Evolutionary conservation across 164 flowering plant genomes (phyloP).

Genomic region (Berberis thunbergii): DNA sequence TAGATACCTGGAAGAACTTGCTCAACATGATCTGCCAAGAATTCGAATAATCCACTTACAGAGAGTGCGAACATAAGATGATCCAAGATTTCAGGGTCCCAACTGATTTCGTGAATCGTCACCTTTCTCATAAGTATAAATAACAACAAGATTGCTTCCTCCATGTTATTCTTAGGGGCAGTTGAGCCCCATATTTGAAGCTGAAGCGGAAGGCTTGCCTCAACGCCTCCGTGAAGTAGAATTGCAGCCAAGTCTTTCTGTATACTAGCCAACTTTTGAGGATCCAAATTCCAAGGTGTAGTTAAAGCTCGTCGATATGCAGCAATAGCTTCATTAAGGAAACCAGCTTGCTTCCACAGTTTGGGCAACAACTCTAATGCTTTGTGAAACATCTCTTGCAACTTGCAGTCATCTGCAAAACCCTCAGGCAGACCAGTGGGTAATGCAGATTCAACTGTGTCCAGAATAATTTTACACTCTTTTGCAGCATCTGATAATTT

Average conservation of each 20-base stretch:
- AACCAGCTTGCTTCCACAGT: slow-evolving; percentile 71
- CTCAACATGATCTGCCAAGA: slow-evolving; percentile 69
- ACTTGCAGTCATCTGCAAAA: slow-evolving; percentile 54
- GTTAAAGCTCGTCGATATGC: slow-evolving; percentile 72
- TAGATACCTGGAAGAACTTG: slow-evolving; percentile 69
- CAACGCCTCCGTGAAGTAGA: slow-evolving; percentile 75
- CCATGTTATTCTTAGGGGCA: slow-evolving; percentile 39
- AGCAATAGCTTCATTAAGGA: slow-evolving; percentile 61
- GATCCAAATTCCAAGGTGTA: slow-evolving; percentile 83
- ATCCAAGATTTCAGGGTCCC: slow-evolving; percentile 85
- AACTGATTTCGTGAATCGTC: slow-evolving; percentile 40
- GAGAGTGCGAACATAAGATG: slow-evolving; percentile 75
- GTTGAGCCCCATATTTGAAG: slow-evolving; percentile 34
- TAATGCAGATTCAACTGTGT: slow-evolving; percentile 72
- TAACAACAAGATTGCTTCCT: slow-evolving; percentile 81
- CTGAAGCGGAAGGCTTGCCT: slow-evolving; percentile 46
- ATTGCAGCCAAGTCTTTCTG: slow-evolving; percentile 67
- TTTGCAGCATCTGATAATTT: slow-evolving; percentile 59
- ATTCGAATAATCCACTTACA: slow-evolving; percentile 46
- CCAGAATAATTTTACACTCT: slow-evolving; percentile 77
- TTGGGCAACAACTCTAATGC: slow-evolving; percentile 76
- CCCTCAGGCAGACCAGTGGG: slow-evolving; percentile 64
- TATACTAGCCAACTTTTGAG: slow-evolving; percentile 45
- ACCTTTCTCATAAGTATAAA: slow-evolving; percentile 62
- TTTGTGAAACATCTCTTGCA: slow-evolving; percentile 85